Base-by-base conservation (phyloP, 192 early-diverging fungal species). In the Umbelopsis vinacea region DNA sequence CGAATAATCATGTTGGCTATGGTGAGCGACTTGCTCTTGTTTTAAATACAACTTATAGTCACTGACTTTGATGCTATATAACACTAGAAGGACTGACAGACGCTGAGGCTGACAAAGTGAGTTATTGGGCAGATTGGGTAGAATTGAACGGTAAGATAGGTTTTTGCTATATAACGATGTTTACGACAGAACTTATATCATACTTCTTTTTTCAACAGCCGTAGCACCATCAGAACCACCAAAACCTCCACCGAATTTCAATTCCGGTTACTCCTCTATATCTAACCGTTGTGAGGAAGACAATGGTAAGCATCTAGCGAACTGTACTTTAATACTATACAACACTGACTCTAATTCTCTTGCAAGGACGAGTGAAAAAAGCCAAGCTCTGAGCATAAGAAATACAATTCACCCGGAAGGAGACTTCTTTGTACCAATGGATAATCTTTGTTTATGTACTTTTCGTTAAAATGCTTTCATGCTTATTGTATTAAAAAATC, bases 51-150 rank as follows among this genome's bases (percentile, higher is more conserved):
- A 14, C 3, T 29, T 19, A 5, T 0, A 14, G 14, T 8, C 10
- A 35, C 29, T 37, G 19, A 63, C 3, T 17, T 17, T 4, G 15
- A 29, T 29, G 6, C 14, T 11, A 7, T 26, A 33, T 35, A 4
- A 19, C 26, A 19, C 4, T 19, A 63, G 57, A 63, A 26, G 57
- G 57, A 6, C 33, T 63, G 19, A 63, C 26, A 12, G 57, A 63
- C 57, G 29, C 8, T 6, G 57, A 63, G 26, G 57, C 57, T 37
- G 57, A 63, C 33, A 63, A 63, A 63, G 26, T 63, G 10, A 63
- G 57, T n/a, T 63, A 63, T 15, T 63, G 57, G 57, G 57, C 57
- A 38, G 57, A 63, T 29, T 63, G 57, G 57, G 57, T 19, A 5
- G 57, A 63, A 37, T 12, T 63, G 6, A 63, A 63, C 35, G 57